These are phyloP conservation scores for Bidens hawaiensis DNA, from an alignment of 140 eudicot genomes.

Conservation along the genomic window DNA sequence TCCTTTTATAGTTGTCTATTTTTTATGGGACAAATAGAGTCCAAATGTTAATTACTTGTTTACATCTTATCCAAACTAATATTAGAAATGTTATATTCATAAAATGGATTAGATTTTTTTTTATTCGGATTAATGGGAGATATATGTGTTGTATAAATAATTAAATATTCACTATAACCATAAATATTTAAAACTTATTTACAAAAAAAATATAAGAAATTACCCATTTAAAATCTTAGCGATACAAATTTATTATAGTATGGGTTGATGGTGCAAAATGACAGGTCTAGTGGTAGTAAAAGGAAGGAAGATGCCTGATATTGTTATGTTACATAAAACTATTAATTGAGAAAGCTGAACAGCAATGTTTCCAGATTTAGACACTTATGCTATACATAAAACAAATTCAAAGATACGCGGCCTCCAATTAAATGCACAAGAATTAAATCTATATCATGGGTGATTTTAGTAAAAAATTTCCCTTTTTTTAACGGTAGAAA, in stretches of 20 bases:
- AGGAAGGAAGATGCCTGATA: slow-evolving; percentile 33
- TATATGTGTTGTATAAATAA: too few relatives aligned
- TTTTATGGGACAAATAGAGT: too few relatives aligned
- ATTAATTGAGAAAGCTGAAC: slow-evolving; percentile 25
- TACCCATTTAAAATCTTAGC: background rate
- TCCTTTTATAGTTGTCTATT: too few relatives aligned
- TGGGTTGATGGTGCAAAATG: slow-evolving; percentile 27
- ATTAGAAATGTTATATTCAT: too few relatives aligned
- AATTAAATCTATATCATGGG: background rate
- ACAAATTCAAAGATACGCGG: slow-evolving; percentile 24
- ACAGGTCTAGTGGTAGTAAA: slow-evolving; percentile 28
- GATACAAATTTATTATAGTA: slow-evolving; percentile 4
- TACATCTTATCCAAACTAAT: too few relatives aligned
- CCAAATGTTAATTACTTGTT: too few relatives aligned
- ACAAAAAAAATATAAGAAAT: background rate
- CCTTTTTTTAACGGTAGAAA: too few relatives aligned
- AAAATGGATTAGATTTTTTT: too few relatives aligned
- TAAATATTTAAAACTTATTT: background rate
- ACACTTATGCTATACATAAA: slow-evolving; percentile 11
- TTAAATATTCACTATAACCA: too few relatives aligned
- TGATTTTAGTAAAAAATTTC: too few relatives aligned
- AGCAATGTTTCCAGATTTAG: slow-evolving; percentile 26
- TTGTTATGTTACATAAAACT: slow-evolving; percentile 30
- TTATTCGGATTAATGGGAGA: too few relatives aligned
- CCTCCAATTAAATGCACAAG: background rate